Percentiles rank a stretch among this genome's conserved stretches.
phyloP scores from a whole-genome alignment of 805 yeast genomes.

The Barnettozyma siamensis region DNA sequence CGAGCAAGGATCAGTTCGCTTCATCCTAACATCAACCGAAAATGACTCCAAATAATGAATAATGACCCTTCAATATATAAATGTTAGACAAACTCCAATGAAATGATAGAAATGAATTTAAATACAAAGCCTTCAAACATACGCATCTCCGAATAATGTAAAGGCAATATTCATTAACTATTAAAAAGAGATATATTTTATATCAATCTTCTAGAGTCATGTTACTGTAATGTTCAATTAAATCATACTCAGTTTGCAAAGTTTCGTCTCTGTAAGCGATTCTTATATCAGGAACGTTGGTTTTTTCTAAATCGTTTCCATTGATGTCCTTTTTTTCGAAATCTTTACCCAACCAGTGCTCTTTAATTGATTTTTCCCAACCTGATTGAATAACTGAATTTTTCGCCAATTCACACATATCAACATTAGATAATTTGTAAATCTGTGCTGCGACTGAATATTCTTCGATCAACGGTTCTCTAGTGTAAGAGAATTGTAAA shows the following conservation, averaged over 20 bases:
- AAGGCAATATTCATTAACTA: not conserved
- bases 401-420: constrained; percentile 73
- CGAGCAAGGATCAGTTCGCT: constrained; percentile 17
- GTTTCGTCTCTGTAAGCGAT: constrained; percentile 82
- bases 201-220: not conserved
- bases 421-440: constrained; percentile 22
- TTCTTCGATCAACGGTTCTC: constrained; percentile 67
- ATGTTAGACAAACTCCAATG: no score
- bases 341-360: constrained; percentile 85
- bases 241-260: constrained; percentile 58
- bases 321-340: constrained; percentile 55
- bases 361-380: constrained; percentile 79
- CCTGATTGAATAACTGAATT: constrained; percentile 94
- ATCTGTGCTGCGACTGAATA: constrained; percentile 24
- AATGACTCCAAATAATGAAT: not conserved
- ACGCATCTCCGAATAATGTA: not conserved
- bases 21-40: constrained; percentile 8
- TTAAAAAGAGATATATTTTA: no score
- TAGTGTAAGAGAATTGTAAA: constrained; percentile 90
- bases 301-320: constrained; percentile 87
- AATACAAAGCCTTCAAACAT: no score
- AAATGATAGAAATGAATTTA: no score
- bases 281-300: constrained; percentile 91
- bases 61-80: no score
- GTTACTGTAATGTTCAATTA: constrained; percentile 53